Evolutionary conservation across 2,329 filamentous ascomycete species (phyloP).

Genomic region (Fusarium duplospermum): DNA sequence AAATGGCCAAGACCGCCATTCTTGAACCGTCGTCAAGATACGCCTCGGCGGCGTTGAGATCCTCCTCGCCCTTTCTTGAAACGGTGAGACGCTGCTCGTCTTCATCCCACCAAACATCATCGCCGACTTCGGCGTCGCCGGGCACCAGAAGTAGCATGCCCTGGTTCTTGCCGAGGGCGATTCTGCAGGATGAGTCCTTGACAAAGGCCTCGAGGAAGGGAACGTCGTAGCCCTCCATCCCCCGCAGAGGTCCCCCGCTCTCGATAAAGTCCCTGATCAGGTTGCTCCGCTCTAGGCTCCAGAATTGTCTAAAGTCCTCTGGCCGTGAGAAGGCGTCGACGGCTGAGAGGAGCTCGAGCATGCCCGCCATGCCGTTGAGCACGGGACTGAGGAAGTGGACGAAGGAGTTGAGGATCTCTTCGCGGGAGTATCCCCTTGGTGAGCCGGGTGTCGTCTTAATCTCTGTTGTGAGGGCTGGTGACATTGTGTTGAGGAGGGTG

Average conservation of each 20-base stretch:
- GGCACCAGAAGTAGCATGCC: slow-evolving; percentile 44
- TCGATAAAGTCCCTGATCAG: slow-evolving; percentile 49
- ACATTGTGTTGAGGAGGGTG: slow-evolving; percentile 50
- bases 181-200: slow-evolving; percentile 41
- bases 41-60: slow-evolving; percentile 28
- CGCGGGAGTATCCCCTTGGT: slow-evolving; percentile 33
- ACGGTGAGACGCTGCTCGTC: slow-evolving; percentile 34
- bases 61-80: slow-evolving; percentile 35
- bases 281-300: slow-evolving; percentile 49
- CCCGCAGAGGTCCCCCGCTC: slow-evolving; percentile 38
- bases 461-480: slow-evolving; percentile 34
- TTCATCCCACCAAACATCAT: slow-evolving; percentile 42
- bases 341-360: slow-evolving; percentile 47
- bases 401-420: slow-evolving; percentile 48
- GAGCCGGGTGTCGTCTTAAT: not conserved
- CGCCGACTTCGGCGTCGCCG: slow-evolving; percentile 43
- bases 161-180: slow-evolving; percentile 43
- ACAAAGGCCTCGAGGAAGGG: slow-evolving; percentile 43
- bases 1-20: slow-evolving; percentile 36
- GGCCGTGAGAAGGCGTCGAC: slow-evolving; percentile 48
- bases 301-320: slow-evolving; percentile 50
- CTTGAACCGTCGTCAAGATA: slow-evolving; percentile 40
- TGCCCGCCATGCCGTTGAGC: slow-evolving; percentile 50
- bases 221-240: slow-evolving; percentile 42
- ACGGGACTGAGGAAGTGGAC: slow-evolving; percentile 47